These are phyloP conservation scores for Exophiala sp. DNA, from an alignment of 2,329 filamentous ascomycete species.

Conservation along the genomic window DNA sequence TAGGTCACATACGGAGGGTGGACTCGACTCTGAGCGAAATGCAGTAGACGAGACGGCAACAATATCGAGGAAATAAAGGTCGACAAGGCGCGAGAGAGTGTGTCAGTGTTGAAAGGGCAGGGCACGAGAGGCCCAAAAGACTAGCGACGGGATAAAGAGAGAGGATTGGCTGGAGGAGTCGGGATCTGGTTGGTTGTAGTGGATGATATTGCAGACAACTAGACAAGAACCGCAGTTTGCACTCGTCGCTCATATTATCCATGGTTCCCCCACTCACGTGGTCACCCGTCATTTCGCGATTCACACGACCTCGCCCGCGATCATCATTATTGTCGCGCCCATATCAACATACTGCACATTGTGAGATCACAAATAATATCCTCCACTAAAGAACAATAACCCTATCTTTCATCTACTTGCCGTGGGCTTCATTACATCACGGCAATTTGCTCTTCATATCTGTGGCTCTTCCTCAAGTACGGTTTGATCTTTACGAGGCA, in stretches of 20 bases:
- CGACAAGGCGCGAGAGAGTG: slow-evolving; percentile 21
- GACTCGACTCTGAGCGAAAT: not conserved
- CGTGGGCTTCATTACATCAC: too few relatives aligned
- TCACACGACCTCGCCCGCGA: not conserved
- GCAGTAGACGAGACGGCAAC: slow-evolving; percentile 17
- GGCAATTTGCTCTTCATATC: too few relatives aligned
- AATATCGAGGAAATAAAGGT: slow-evolving; percentile 22
- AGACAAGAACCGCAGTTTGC: not conserved
- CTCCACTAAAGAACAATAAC: too few relatives aligned
- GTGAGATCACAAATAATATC: too few relatives aligned
- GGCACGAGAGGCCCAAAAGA: slow-evolving; percentile 10
- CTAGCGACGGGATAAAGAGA: slow-evolving; percentile 1
- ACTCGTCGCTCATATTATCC: too few relatives aligned
- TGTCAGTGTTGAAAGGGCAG: slow-evolving; percentile 18
- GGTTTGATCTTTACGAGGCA: too few relatives aligned
- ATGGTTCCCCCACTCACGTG: slow-evolving; percentile 1
- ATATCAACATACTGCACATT: not conserved
- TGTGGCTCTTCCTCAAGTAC: too few relatives aligned
- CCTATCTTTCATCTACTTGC: too few relatives aligned
- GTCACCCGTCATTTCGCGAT: not conserved
- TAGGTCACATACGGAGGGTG: slow-evolving; percentile 19
- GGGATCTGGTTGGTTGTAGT: not conserved
- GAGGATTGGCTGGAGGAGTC: slow-evolving; percentile 1
- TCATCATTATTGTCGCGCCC: not conserved
- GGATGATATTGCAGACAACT: not conserved